Evolutionary conservation across 1,139 yeast species (phyloP).

Genomic region (Pichia inconspicua): DNA sequence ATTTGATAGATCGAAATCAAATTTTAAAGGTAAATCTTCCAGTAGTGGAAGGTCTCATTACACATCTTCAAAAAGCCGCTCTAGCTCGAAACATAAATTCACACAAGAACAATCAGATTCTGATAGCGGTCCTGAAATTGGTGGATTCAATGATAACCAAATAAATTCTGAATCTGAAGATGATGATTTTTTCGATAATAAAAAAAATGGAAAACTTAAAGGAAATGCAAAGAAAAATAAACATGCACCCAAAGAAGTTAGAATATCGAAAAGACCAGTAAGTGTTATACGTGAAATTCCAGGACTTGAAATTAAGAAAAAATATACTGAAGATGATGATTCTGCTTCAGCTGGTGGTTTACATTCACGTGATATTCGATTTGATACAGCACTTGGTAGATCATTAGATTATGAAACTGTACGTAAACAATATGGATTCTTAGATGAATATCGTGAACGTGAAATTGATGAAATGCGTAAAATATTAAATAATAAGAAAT

Average conservation of each 20-base stretch:
- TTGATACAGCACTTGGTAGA: slow-evolving; percentile 83
- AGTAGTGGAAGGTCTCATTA: neutral
- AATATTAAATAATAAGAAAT: slow-evolving; percentile 50
- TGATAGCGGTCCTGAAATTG: neutral
- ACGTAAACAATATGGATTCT: slow-evolving; percentile 71
- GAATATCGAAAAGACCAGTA: slow-evolving; percentile 58
- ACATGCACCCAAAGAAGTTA: slow-evolving; percentile 75
- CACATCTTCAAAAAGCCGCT: neutral
- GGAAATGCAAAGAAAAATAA: slow-evolving; percentile 32
- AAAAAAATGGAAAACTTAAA: slow-evolving; percentile 11
- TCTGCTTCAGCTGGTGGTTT: slow-evolving; percentile 16
- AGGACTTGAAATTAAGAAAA: slow-evolving; percentile 37
- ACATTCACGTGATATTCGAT: slow-evolving; percentile 67
- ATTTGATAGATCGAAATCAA: neutral
- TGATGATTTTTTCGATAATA: slow-evolving; percentile 8
- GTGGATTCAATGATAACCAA: neutral
- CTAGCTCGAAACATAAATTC: neutral
- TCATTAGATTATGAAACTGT: slow-evolving; percentile 54
- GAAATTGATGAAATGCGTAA: slow-evolving; percentile 59
- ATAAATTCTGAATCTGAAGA: slow-evolving; percentile 15
- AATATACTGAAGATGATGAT: slow-evolving; percentile 30
- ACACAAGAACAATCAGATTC: neutral
- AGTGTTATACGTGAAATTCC: slow-evolving; percentile 66
- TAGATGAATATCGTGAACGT: slow-evolving; percentile 73
- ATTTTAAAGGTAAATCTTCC: neutral